A percentile compares a stretch with the other conserved stretches of the same genome.
Conservation (phyloP, 139 green algal species). For the Chlorella sp. region DNA sequence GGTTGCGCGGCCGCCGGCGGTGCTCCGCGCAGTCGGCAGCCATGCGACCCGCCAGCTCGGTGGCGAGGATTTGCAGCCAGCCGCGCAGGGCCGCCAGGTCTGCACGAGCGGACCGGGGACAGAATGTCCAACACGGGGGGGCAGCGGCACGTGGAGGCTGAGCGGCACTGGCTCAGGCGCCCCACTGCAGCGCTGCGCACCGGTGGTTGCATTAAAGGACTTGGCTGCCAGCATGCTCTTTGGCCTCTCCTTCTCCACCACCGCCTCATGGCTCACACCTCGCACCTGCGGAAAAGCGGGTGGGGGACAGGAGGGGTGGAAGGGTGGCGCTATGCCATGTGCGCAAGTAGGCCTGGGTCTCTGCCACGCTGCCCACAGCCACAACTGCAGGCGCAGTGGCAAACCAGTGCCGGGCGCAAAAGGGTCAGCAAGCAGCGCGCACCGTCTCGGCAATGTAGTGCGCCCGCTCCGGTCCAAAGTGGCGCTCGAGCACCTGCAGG, state of each 20-base stretch:
- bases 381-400: neutral
- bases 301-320: neutral
- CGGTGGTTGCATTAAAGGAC: slow-evolving; percentile 67
- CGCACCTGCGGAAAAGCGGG: slow-evolving; percentile 9
- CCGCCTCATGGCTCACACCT: slow-evolving; percentile 23
- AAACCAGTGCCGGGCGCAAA: neutral
- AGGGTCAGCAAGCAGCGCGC: neutral
- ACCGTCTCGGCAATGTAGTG: slow-evolving; percentile 40
- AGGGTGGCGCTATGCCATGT: neutral
- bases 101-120: too few relatives aligned
- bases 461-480: slow-evolving; percentile 45
- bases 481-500: slow-evolving; percentile 35
- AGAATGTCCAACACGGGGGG: too few relatives aligned
- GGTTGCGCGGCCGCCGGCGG: slow-evolving; percentile 48
- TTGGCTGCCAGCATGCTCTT: slow-evolving; percentile 81
- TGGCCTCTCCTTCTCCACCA: slow-evolving; percentile 43
- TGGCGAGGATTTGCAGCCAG: slow-evolving; percentile 73
- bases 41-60: slow-evolving; percentile 73
- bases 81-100: slow-evolving; percentile 39
- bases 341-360: neutral
- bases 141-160: too few relatives aligned
- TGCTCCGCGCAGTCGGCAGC: slow-evolving; percentile 54
- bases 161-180: too few relatives aligned
- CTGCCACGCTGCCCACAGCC: neutral
- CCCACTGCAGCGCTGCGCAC: too few relatives aligned